phyloP scores from a whole-genome alignment of 768 basidiomycete genomes.

The Cubamyces sp. region DNA sequence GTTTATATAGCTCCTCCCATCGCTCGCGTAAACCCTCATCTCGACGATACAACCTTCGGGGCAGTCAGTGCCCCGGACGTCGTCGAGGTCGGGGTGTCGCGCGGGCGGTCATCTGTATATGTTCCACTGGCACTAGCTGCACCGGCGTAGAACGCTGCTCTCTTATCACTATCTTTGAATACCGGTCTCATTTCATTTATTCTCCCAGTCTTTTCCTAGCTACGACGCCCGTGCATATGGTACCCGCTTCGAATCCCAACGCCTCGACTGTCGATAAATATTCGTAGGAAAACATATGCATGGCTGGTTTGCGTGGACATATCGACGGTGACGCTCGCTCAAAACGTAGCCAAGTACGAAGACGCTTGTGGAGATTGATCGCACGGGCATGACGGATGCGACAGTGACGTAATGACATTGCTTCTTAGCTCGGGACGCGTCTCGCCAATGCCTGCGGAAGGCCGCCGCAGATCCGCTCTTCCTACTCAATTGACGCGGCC shows the following conservation, averaged over 20 bases:
- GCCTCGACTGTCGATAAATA: no score
- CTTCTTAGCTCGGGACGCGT: conserved; percentile 2
- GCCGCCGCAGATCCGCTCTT: background rate
- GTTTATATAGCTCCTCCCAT: background rate
- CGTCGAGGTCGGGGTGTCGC: background rate
- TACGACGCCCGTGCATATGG: no score
- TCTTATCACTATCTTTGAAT: no score
- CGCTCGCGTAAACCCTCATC: conserved; percentile 3
- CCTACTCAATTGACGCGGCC: background rate
- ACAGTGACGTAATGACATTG: background rate
- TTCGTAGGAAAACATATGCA: no score
- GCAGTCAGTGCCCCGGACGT: conserved; percentile 12
- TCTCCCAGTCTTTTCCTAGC: no score
- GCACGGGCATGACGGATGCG: background rate
- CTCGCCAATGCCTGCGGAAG: conserved; percentile 3
- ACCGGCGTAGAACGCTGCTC: conserved; percentile 13
- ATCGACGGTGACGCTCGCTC: no score
- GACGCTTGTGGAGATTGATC: background rate
- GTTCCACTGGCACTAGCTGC: conserved; percentile 1
- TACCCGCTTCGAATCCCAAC: no score
- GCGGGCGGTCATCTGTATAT: background rate
- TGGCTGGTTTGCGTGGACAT: no score
- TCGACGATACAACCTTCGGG: conserved; percentile 12
- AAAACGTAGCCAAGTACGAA: no score
- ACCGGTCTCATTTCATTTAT: no score